Evolutionary conservation across 371 early-diverging fungal species (phyloP).

Genomic region (Mucor irregularis): DNA sequence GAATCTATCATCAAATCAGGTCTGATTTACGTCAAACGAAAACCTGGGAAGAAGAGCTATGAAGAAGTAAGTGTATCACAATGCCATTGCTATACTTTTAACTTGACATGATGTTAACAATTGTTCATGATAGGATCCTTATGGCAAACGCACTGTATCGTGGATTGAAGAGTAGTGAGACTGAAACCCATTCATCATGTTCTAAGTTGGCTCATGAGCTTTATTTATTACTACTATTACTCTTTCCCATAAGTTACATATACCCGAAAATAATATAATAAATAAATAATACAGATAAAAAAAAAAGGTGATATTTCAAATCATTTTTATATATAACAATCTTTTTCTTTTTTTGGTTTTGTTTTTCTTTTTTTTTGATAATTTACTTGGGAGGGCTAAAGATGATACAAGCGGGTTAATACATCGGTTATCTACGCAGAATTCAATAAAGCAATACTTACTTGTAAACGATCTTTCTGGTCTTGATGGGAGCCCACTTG

Average conservation of each 20-base stretch:
- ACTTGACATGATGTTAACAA: no score
- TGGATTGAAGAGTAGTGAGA: background rate
- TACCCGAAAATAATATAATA: no score
- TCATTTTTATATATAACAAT: background rate
- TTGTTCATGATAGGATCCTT: constrained; percentile 2
- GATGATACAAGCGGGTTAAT: background rate
- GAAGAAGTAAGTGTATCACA: constrained; percentile 13
- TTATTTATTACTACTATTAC: no score
- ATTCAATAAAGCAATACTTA: constrained; percentile 23
- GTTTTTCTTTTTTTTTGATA: background rate
- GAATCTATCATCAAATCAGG: constrained; percentile 31
- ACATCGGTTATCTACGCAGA: background rate
- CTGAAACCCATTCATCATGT: no score
- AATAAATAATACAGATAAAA: constrained; percentile 2
- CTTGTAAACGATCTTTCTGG: constrained; percentile 82
- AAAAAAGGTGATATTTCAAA: background rate
- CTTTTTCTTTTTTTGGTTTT: background rate
- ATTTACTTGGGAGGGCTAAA: constrained; percentile 26
- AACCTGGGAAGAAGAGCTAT: constrained; percentile 10
- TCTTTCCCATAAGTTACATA: no score
- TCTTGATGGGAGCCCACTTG: constrained; percentile 80
- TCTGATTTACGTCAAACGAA: constrained; percentile 36
- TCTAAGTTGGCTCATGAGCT: no score
- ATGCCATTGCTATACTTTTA: no score
- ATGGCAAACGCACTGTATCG: constrained; percentile 4